These are phyloP conservation scores for Theobroma grandiflorum DNA, from an alignment of 441 rosid species.

Conservation along the genomic window DNA sequence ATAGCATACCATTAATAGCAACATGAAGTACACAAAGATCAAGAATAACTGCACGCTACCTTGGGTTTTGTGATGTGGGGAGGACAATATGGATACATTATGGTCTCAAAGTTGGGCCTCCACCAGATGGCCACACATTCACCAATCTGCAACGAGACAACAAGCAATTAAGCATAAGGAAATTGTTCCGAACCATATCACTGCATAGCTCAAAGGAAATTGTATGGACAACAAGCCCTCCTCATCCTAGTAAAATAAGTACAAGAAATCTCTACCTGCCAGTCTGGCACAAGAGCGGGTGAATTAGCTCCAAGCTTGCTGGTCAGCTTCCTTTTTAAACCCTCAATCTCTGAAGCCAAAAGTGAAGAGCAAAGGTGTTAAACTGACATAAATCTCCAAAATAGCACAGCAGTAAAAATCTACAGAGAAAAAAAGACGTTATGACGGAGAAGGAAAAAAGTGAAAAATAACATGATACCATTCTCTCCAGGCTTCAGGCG, in stretches of 20 bases:
- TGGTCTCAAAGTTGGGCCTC: constrained; percentile 99
- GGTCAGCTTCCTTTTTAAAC: constrained; percentile 90
- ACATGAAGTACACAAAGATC: constrained; percentile 11
- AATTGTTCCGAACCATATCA: neutral
- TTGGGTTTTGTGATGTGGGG: constrained; percentile 96
- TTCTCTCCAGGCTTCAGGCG: constrained; percentile 97
- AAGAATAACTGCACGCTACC: constrained; percentile 48
- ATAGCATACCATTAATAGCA: constrained; percentile 19
- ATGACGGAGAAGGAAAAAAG: neutral
- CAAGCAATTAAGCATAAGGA: constrained; percentile 16
- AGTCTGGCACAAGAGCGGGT: constrained; percentile 83
- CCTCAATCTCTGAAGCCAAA: constrained; percentile 79
- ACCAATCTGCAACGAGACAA: constrained; percentile 66
- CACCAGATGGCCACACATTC: constrained; percentile 99
- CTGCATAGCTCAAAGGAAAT: neutral
- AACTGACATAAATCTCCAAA: constrained; percentile 18
- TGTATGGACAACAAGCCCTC: neutral
- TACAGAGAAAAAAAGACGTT: neutral
- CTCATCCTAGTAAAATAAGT: neutral
- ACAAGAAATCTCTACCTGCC: constrained; percentile 71
- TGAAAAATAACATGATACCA: constrained; percentile 50
- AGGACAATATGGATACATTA: constrained; percentile 98
- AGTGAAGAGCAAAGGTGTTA: constrained; percentile 15
- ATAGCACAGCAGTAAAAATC: constrained; percentile 1
- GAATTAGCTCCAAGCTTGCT: constrained; percentile 98